A percentile compares a stretch with the other conserved stretches of the same genome.
These are phyloP conservation scores for Sutorius australiensis DNA, from an alignment of 768 basidiomycete genomes.

Conservation along the genomic window DNA sequence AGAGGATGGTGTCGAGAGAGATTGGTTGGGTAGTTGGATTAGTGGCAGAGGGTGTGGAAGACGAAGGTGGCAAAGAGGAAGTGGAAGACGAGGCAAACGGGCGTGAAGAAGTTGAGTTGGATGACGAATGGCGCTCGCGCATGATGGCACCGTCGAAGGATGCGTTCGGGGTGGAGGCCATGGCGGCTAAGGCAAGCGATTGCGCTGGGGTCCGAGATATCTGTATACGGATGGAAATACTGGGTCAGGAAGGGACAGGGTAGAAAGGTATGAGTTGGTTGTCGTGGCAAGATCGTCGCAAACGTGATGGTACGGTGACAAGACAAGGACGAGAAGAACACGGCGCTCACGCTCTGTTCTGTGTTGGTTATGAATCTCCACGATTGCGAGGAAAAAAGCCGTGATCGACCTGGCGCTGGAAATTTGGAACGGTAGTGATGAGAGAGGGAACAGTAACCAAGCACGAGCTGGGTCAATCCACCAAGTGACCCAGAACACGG, in stretches of 20 bases:
- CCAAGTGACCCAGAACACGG: no score
- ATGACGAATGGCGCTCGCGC: conserved; percentile 24
- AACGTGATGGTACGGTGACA: background rate
- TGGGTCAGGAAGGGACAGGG: background rate
- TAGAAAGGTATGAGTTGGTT: background rate
- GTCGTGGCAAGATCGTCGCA: background rate
- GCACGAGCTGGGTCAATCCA: no score
- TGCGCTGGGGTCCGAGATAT: background rate
- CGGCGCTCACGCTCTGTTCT: background rate
- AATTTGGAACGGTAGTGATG: background rate
- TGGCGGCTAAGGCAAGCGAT: background rate
- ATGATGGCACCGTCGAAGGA: conserved; percentile 17
- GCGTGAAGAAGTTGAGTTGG: conserved; percentile 26
- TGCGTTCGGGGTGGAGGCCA: conserved; percentile 17
- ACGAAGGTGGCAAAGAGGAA: conserved; percentile 24
- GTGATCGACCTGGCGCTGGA: background rate
- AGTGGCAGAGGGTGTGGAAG: conserved; percentile 28
- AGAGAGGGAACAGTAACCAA: no score
- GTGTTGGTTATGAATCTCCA: background rate
- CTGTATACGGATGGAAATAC: background rate
- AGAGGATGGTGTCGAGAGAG: conserved; percentile 52
- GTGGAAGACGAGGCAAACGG: conserved; percentile 32
- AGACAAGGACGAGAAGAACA: background rate
- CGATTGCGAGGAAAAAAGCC: background rate
- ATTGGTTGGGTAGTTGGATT: conserved; percentile 33